These are phyloP conservation scores for Sphaceloma murrayae DNA, from an alignment of 2,329 filamentous ascomycete species.

Conservation along the genomic window DNA sequence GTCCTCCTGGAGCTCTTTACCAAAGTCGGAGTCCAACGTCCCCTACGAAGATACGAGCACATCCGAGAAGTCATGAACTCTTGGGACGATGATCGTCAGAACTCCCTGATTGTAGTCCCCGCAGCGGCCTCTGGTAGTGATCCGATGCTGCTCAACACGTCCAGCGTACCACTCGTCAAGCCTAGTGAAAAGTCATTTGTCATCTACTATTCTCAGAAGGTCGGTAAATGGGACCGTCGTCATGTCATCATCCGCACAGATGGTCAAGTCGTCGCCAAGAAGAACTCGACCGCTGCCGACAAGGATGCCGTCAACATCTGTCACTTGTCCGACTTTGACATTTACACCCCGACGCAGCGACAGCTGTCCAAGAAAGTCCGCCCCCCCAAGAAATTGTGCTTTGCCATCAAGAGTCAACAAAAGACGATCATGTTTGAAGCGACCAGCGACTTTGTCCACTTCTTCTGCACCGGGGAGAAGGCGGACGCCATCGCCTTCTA, in stretches of 20 bases:
- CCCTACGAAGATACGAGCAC: slow-evolving; percentile 74
- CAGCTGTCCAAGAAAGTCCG: slow-evolving; percentile 62
- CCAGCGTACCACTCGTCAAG: slow-evolving; percentile 52
- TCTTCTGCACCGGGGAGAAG: slow-evolving; percentile 73
- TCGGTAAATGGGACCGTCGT: slow-evolving; percentile 82
- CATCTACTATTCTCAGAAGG: slow-evolving; percentile 70
- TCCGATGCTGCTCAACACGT: slow-evolving; percentile 54
- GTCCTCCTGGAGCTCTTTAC: slow-evolving; percentile 71
- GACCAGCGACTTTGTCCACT: slow-evolving; percentile 81
- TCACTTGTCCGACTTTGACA: slow-evolving; percentile 84
- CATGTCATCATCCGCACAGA: slow-evolving; percentile 63
- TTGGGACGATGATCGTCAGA: slow-evolving; percentile 75
- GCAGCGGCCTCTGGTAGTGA: slow-evolving; percentile 42
- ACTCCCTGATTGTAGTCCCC: slow-evolving; percentile 59
- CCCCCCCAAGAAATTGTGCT: slow-evolving; percentile 76
- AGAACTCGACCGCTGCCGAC: slow-evolving; percentile 51
- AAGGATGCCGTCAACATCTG: slow-evolving; percentile 65
- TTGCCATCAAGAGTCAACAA: slow-evolving; percentile 84
- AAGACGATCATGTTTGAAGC: slow-evolving; percentile 75
- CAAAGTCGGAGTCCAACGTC: slow-evolving; percentile 68
- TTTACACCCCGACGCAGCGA: slow-evolving; percentile 65
- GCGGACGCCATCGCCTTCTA: slow-evolving; percentile 59
- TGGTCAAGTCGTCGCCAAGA: slow-evolving; percentile 63
- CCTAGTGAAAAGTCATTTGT: slow-evolving; percentile 59
- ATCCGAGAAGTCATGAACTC: slow-evolving; percentile 85